These are phyloP conservation scores for Dendrostoma leiphaemia DNA, from an alignment of 2,329 filamentous ascomycete genomes.

Conservation along the genomic window DNA sequence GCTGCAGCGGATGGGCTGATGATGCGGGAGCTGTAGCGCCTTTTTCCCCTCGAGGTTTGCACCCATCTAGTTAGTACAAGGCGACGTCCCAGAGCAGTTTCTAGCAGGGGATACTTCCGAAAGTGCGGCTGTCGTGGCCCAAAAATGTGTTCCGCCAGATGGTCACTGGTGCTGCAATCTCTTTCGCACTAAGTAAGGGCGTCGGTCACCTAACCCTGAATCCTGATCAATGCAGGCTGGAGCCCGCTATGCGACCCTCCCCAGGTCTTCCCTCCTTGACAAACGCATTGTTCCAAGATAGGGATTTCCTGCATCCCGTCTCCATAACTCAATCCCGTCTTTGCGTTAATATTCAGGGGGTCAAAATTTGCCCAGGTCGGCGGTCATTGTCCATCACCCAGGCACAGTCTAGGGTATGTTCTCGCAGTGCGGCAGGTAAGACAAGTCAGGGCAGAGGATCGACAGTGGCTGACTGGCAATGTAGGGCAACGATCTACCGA, in stretches of 20 bases:
- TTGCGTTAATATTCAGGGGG: too few relatives aligned
- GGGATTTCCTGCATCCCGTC: too few relatives aligned
- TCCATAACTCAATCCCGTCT: too few relatives aligned
- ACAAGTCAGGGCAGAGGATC: not conserved
- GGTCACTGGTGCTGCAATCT: not conserved
- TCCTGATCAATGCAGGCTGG: too few relatives aligned
- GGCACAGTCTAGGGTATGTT: not conserved
- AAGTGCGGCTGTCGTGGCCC: too few relatives aligned
- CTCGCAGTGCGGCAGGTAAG: not conserved
- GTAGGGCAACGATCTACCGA: constrained; percentile 1
- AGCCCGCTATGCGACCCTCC: too few relatives aligned
- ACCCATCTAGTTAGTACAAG: not conserved
- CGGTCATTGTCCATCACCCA: too few relatives aligned
- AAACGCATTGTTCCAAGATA: too few relatives aligned
- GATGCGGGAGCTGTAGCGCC: not conserved
- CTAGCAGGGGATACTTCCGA: not conserved
- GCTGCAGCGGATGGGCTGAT: not conserved
- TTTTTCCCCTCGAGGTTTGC: too few relatives aligned
- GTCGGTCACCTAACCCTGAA: too few relatives aligned
- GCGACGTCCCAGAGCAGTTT: not conserved
- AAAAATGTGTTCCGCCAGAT: not conserved
- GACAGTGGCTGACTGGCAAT: not conserved
- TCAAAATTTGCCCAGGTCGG: too few relatives aligned
- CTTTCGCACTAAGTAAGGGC: not conserved
- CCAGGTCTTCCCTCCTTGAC: too few relatives aligned